Conservation (phyloP, 352 stramenopile species). For the Lagenidium sp. region DNA sequence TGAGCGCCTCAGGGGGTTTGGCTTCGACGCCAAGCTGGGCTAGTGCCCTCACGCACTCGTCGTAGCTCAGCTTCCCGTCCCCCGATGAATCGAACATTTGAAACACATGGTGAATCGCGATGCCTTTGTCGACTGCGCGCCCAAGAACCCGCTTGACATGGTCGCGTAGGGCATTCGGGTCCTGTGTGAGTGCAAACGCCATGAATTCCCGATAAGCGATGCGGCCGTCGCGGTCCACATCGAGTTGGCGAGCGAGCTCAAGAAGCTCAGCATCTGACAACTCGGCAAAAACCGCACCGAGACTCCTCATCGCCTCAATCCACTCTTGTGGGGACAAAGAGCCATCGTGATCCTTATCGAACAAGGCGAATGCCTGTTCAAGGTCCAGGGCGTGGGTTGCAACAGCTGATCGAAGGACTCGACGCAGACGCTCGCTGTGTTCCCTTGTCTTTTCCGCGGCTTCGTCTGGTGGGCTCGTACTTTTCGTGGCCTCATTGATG, state of each 20-base stretch:
- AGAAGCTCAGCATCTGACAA: constrained; percentile 27
- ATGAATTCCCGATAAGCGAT: constrained; percentile 36
- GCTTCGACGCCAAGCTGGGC: constrained; percentile 38
- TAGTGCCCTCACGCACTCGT: constrained; percentile 44
- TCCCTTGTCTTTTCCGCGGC: not conserved
- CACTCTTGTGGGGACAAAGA: constrained; percentile 40
- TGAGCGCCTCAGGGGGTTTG: constrained; percentile 22
- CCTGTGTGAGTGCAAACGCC: constrained; percentile 16
- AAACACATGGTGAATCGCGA: constrained; percentile 58
- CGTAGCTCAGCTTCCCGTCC: constrained; percentile 45
- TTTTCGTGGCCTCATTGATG: not conserved
- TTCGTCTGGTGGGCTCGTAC: not conserved
- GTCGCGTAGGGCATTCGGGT: constrained; percentile 13
- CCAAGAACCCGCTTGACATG: constrained; percentile 44
- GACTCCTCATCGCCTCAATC: constrained; percentile 27
- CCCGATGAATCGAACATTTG: constrained; percentile 43
- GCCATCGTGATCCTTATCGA: constrained; percentile 34
- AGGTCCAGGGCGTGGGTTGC: constrained; percentile 20
- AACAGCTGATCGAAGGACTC: constrained; percentile 20
- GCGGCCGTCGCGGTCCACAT: constrained; percentile 35
- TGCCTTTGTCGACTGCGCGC: constrained; percentile 42
- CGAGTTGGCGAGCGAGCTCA: constrained; percentile 21
- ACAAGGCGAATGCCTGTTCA: constrained; percentile 24
- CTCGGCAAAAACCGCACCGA: constrained; percentile 35
- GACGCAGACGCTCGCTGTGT: constrained; percentile 25